Base-by-base conservation (phyloP, 176 grass and related monocot genomes). In the Paspalum vaginatum region DNA sequence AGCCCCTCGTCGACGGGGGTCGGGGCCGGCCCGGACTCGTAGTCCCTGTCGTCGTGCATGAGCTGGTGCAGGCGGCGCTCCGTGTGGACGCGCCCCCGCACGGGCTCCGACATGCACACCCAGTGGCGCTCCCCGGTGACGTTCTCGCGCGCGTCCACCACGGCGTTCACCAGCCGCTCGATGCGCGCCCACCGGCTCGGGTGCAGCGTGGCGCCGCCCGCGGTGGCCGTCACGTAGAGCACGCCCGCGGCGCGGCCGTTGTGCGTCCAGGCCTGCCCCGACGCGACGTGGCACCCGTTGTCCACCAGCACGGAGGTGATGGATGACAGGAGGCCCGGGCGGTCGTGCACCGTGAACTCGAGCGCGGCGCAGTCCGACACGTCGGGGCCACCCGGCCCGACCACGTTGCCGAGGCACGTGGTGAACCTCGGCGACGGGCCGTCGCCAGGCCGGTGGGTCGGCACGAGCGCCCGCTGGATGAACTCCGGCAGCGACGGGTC, bases 41-140 rank as follows among this genome's bases (percentile, higher is more conserved):
- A 97, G 86, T 93, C 85, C 12, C 76, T 14, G 65, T 93, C 93
- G 72, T 97, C 86, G 47, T 82, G 66, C 93, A 93, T 91, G 20
- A 97, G 78, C 88, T 93, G 91, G 87, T 93, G 91, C 55, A 93
- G 83, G 12, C 90, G 53, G 0, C 90, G 85, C 77, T 97, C 90
- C 61, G 86, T 82, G 89, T 93, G 93, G 6, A 90, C 77, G 83
- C 85, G 88, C 45, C 85, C 85, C 8, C 73, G 69, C 79, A 27
- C 83, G 27, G 90, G 81, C 39, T 85, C 87, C 37, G 71, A 84
- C 76, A 88, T 65, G 72, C 72, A 2, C 61, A 89, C 88, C 88
- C 85, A 75, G 57, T 65, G 75, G n/a, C 90, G 67, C 65, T 92
- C 85, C 11, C 79, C 70, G 3, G 87, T 68, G 74, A 75, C 21